phyloP scores from a whole-genome alignment of 371 early-diverging fungal species.

The Mortierella sp. region DNA sequence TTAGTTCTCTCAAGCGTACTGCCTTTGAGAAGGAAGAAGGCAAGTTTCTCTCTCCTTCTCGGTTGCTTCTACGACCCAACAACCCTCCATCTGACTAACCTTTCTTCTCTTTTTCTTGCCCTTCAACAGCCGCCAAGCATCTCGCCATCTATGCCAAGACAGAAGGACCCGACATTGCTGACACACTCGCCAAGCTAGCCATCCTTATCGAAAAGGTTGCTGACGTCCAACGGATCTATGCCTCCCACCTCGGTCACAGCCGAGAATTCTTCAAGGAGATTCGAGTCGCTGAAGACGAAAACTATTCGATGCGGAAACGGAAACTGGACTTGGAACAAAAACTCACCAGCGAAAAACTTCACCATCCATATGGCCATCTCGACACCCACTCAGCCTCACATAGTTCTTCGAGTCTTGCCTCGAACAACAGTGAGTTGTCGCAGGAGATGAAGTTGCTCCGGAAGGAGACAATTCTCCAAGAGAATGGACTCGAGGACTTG shows the following conservation, averaged over 20 bases:
- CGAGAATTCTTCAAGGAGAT: conserved; percentile 49
- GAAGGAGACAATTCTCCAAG: conserved; percentile 38
- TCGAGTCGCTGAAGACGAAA: conserved; percentile 42
- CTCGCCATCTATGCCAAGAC: conserved; percentile 45
- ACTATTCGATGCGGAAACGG: conserved; percentile 42
- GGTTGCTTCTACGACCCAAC: background rate
- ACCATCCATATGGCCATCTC: no score
- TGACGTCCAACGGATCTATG: conserved; percentile 39
- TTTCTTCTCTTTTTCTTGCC: background rate
- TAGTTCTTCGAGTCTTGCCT: no score
- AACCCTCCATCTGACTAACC: background rate
- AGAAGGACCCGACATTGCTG: conserved; percentile 44
- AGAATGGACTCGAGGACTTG: conserved; percentile 46
- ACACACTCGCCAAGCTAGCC: conserved; percentile 37
- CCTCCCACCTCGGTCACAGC: conserved; percentile 26
- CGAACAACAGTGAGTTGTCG: no score
- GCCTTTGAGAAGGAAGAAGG: conserved; percentile 53
- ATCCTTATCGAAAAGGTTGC: conserved; percentile 41
- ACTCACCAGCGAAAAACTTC: conserved; percentile 15
- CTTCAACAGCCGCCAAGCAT: conserved; percentile 38
- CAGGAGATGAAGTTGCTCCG: conserved; percentile 42
- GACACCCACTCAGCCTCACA: no score
- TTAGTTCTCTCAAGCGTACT: conserved; percentile 35
- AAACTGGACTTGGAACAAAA: conserved; percentile 42
- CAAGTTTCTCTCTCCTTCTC: conserved; percentile 1